phyloP scores from a whole-genome alignment of 371 early-diverging fungal genomes.

The Mucor saturninus region DNA sequence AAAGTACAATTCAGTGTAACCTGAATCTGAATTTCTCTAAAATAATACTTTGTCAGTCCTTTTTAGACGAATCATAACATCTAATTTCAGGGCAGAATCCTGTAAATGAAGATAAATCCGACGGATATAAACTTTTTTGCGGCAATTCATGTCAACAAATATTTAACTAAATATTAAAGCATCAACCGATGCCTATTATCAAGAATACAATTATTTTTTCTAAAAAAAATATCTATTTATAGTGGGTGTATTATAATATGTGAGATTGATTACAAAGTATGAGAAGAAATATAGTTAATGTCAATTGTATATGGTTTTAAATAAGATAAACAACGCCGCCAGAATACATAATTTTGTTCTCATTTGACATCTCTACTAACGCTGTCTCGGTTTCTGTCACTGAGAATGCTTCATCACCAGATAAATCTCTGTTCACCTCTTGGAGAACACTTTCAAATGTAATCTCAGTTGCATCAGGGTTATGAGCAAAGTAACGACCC shows the following conservation, averaged over 20 bases:
- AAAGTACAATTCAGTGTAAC: not conserved
- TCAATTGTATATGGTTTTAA: not conserved
- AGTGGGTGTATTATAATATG: not conserved
- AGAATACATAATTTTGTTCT: slow-evolving; percentile 76
- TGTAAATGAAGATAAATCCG: too few relatives aligned
- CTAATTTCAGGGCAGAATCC: too few relatives aligned
- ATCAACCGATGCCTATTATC: too few relatives aligned
- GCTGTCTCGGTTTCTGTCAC: slow-evolving; percentile 31
- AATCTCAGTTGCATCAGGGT: slow-evolving; percentile 9
- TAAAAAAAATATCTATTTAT: too few relatives aligned
- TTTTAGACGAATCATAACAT: too few relatives aligned
- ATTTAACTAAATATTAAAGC: too few relatives aligned
- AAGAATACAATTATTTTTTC: too few relatives aligned
- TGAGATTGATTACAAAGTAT: not conserved
- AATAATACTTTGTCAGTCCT: too few relatives aligned
- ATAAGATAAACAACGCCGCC: slow-evolving; percentile 60
- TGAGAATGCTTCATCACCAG: slow-evolving; percentile 30
- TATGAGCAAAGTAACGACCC: slow-evolving; percentile 15
- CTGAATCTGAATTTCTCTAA: not conserved
- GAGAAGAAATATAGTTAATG: not conserved
- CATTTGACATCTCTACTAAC: slow-evolving; percentile 55
- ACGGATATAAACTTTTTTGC: too few relatives aligned
- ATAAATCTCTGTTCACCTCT: slow-evolving; percentile 47
- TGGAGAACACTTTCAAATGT: slow-evolving; percentile 46
- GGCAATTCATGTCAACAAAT: too few relatives aligned